Evolutionary conservation across 768 basidiomycete genomes (phyloP), one percentile per base, ranked within the genome.

Genomic region (Grammothele lineata): DNA sequence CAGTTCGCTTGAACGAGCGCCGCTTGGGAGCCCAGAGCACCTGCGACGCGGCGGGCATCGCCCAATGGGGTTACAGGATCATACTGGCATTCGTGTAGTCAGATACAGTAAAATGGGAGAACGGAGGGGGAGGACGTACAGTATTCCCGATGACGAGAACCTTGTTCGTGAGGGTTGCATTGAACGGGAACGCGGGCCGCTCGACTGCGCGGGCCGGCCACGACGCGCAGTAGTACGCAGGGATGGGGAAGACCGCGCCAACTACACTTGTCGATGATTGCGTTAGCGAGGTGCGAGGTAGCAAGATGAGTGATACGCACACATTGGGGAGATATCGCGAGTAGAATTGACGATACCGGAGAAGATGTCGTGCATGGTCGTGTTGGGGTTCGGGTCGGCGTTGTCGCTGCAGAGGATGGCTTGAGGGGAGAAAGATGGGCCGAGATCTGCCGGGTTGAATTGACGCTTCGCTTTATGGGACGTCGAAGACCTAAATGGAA

Each of bases 41-140:
- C 27, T 7, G 27, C 27, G 8, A 30, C 27, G 27, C 7, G 27
- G 8, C 14, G 7, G 8, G 27, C 27, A 30, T 7, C 7, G 27
- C 8, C 7, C 8, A 30, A 30, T 14, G 27, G 8, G 8, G 27
- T 30, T 7, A 30, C 27, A 7, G 7, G 27, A 14, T 30, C 27
- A 30, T 7, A 30, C 27, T 30, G 27, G 14, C 7, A 7, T 7
- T 14, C 8, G 8, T 14, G 27, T 7, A 14, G 7, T 30, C 27
- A 30, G 14, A 7, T 7, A 7, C 27, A 30, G 27, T 14, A 14
- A 14, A 7, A 14, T 30, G 27, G 75, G 74, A 64, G 66, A 1
- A 61, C 65, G 2, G 68, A 58, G 0, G 71, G 76, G 39, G 77
- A 14, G 7, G 19, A 48, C 52, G 45, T 12, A 45, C 54, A 19